phyloP scores from a whole-genome alignment of 2,329 filamentous ascomycete species.

The Ophiostoma tasmaniense region DNA sequence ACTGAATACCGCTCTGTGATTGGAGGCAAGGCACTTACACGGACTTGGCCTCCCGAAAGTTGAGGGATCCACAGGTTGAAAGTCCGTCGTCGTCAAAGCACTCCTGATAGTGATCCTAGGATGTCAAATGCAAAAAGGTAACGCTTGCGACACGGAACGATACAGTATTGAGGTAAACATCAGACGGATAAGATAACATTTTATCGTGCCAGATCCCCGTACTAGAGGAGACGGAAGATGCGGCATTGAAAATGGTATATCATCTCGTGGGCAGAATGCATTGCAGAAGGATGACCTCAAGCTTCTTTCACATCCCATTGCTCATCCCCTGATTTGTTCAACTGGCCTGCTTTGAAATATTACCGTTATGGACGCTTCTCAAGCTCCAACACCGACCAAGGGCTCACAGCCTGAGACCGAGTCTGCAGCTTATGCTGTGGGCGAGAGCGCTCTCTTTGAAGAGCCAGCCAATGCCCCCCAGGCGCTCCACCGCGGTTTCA shows the following conservation, averaged over 20 bases:
- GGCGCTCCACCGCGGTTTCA: constrained; percentile 1
- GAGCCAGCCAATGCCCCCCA: not conserved
- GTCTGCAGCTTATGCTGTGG: not conserved
- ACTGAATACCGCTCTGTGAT: not conserved
- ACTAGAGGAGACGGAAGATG: not conserved
- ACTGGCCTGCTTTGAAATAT: not conserved
- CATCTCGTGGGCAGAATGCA: not conserved
- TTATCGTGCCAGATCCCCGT: not conserved
- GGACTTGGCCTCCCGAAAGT: not conserved
- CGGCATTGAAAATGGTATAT: not conserved
- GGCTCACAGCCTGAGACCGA: not conserved
- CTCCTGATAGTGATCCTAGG: not conserved
- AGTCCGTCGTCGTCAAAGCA: not conserved
- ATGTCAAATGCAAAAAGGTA: not conserved
- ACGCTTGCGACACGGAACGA: not conserved
- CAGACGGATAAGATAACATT: not conserved
- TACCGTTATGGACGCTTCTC: not conserved
- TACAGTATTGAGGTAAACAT: not conserved
- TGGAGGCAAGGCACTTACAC: not conserved
- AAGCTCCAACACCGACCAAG: not conserved
- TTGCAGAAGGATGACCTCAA: not conserved
- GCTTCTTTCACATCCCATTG: not conserved
- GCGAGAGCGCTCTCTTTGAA: not conserved
- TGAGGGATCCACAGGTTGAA: not conserved
- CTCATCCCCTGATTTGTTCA: not conserved